Base-by-base conservation (phyloP, 257 asterid species). In the Osmanthus fragrans region DNA sequence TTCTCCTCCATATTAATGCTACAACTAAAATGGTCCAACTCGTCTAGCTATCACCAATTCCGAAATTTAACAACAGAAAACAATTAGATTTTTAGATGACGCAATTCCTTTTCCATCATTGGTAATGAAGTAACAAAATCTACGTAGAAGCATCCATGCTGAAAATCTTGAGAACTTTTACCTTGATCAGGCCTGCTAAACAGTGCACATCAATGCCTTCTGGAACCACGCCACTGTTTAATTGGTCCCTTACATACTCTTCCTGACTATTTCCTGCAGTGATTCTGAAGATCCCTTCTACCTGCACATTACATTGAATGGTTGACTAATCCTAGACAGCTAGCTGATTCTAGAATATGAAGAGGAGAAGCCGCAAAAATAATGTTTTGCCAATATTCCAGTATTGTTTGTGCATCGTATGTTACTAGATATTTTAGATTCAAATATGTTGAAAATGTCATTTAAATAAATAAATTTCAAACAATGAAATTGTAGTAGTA, bases 251-350 rank as follows among this genome's bases (percentile, higher is more conserved):
- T n/a, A 94, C 99, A 79, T 84, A 89, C 86, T 96, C 99, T 80
- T 96, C 98, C 82, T 92, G 97, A 80, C 98, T 90, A 81, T 92
- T 92, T 83, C 90, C 99, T 16, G 97, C 97, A 76, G 94, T 96
- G 82, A 96, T 80, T 89, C 99, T 89, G 87, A 96, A 96, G 82
- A 96, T 94, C 74, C 99, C 99, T 85, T 96, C 99, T 37, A 92
- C 96, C 99, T 96, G 91, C 85, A 83, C 68, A 73, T 58, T 12
- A 72, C 73, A 67, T 58, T 74, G 73, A 85, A 76, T 73, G 67
- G 29, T 74, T 51, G 40, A 8, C 19, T 71, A 4, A 73, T 9
- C 58, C 4, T 8, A 76, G 78, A 36, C 39, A 73, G 73, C 7
- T 36, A n/a, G 74, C 23, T 7, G 19, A 70, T 54, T 58, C 12